A percentile compares a stretch with the other conserved stretches of the same genome.
These are phyloP conservation scores for Hygrophila difformis DNA, from an alignment of 257 asterid genomes.

Conservation along the genomic window DNA sequence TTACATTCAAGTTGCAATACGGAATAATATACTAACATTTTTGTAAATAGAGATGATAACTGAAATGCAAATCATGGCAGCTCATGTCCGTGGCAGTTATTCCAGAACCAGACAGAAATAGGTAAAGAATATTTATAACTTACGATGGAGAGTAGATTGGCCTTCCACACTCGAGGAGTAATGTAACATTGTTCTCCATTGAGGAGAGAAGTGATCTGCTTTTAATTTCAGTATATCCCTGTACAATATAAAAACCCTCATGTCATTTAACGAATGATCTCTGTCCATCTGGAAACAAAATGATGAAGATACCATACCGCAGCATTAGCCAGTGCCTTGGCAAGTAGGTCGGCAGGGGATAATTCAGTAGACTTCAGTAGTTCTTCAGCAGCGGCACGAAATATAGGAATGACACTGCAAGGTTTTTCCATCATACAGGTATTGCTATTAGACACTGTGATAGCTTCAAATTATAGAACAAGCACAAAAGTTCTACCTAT, in stretches of 20 bases:
- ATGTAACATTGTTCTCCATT: constrained; percentile 77
- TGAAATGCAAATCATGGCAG: background rate
- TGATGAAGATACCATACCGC: constrained; percentile 48
- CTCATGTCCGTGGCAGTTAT: background rate
- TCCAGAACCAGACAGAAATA: background rate
- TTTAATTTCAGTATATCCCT: constrained; percentile 91
- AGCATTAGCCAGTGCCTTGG: constrained; percentile 94
- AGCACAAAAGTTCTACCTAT: constrained; percentile 38
- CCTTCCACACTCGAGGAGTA: constrained; percentile 65
- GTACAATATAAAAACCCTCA: constrained; percentile 15
- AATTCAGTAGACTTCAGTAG: constrained; percentile 50
- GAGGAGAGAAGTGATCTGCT: constrained; percentile 82
- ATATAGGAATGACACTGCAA: constrained; percentile 80
- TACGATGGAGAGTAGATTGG: constrained; percentile 74
- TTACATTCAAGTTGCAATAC: too few species aligned
- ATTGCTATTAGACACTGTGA: too few species aligned
- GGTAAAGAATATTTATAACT: constrained; percentile 20
- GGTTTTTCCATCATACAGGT: too few species aligned
- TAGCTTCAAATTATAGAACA: background rate
- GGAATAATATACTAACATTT: too few species aligned
- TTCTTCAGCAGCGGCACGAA: constrained; percentile 88
- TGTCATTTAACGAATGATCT: constrained; percentile 5
- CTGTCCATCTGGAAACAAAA: background rate
- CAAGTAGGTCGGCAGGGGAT: constrained; percentile 73
- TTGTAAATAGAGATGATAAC: background rate